Evolutionary conservation across 2,329 filamentous ascomycete genomes (phyloP).

Genomic region (Stachybotrys elegans): DNA sequence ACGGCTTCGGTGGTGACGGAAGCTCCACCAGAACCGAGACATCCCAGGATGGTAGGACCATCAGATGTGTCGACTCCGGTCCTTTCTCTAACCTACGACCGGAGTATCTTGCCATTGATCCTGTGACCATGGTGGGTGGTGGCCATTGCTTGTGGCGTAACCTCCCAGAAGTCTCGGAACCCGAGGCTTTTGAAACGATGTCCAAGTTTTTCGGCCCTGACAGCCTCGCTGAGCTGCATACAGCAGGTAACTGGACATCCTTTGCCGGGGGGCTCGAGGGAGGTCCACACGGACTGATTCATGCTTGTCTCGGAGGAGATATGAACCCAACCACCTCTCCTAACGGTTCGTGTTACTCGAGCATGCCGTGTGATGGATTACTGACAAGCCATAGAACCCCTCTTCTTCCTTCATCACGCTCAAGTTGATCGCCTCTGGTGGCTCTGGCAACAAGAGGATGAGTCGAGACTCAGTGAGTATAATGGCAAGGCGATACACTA

Average conservation of each 20-base stretch:
- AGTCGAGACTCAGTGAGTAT: neutral
- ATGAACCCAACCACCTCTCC: constrained; percentile 8
- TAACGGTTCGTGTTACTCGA: neutral
- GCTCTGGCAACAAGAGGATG: neutral
- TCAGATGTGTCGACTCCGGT: constrained; percentile 12
- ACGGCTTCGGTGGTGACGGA: constrained; percentile 25
- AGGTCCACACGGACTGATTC: constrained; percentile 22
- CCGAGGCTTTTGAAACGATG: constrained; percentile 5
- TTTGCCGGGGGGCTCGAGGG: constrained; percentile 16
- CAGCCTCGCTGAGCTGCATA: constrained; percentile 8
- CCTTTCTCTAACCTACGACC: constrained; percentile 17
- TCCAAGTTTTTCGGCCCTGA: constrained; percentile 5
- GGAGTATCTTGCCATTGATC: constrained; percentile 9
- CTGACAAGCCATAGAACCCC: neutral
- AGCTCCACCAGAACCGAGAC: constrained; percentile 8
- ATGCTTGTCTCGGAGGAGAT: constrained; percentile 18
- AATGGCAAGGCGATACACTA: neutral
- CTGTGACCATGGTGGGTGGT: neutral
- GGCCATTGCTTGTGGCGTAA: constrained; percentile 21
- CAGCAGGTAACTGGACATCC: constrained; percentile 6
- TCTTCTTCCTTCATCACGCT: neutral
- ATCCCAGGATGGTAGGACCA: constrained; percentile 5
- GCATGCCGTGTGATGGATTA: neutral
- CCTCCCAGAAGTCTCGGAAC: constrained; percentile 11
- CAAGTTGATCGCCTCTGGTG: neutral